These are phyloP conservation scores for Drechslera avenae DNA, from an alignment of 2,329 filamentous ascomycete genomes.

Conservation along the genomic window DNA sequence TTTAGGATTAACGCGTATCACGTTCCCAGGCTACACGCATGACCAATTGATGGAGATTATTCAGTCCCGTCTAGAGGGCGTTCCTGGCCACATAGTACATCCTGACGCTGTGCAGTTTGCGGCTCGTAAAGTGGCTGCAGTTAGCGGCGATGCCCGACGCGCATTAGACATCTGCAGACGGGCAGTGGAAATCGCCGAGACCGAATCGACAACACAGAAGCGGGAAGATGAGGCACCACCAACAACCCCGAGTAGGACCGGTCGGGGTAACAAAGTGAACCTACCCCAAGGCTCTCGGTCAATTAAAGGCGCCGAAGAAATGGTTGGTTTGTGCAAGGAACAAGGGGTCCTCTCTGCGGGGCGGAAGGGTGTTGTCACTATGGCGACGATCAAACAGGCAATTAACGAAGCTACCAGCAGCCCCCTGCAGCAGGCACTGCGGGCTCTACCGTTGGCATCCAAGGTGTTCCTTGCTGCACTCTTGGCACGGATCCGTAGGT, in stretches of 20 bases:
- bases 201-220: slow-evolving; percentile 57
- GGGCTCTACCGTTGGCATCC: slow-evolving; percentile 76
- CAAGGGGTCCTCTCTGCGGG: slow-evolving; percentile 22
- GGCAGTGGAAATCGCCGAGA: slow-evolving; percentile 92
- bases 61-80: slow-evolving; percentile 85
- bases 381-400: slow-evolving; percentile 89
- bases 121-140: slow-evolving; percentile 92
- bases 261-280: slow-evolving; percentile 44
- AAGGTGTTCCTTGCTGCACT: slow-evolving; percentile 88
- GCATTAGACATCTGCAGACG: slow-evolving; percentile 94
- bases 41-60: slow-evolving; percentile 98
- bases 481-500: slow-evolving; percentile 76
- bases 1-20: slow-evolving; percentile 82
- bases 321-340: slow-evolving; percentile 31
- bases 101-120: slow-evolving; percentile 95
- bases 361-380: slow-evolving; percentile 71
- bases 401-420: slow-evolving; percentile 95
- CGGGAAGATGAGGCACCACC: slow-evolving; percentile 51
- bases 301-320: slow-evolving; percentile 27
- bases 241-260: slow-evolving; percentile 67
- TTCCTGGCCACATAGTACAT: slow-evolving; percentile 88
- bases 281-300: slow-evolving; percentile 21
- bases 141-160: slow-evolving; percentile 89
- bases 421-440: slow-evolving; percentile 86
- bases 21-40: slow-evolving; percentile 96